Percentiles rank a stretch among this genome's conserved stretches.
phyloP scores from a whole-genome alignment of 164 flowering plant species.

The Vitis cinerea region DNA sequence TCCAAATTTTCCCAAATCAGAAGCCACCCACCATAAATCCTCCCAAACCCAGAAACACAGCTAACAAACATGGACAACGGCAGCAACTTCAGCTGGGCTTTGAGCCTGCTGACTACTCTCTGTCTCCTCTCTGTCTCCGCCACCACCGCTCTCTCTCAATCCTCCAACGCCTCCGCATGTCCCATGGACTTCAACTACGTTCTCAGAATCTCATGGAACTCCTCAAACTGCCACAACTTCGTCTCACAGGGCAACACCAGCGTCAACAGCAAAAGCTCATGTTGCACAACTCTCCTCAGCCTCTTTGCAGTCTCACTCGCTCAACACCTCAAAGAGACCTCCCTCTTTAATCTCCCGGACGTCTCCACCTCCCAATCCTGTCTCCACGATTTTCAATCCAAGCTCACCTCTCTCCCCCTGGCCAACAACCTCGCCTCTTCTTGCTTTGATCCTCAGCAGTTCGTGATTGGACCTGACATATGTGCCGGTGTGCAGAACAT shows the following conservation, averaged over 20 bases:
- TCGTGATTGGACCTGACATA: conserved; percentile 31
- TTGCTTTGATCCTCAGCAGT: conserved; percentile 47
- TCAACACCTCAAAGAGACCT: conserved; percentile 47
- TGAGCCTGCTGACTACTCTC: neutral
- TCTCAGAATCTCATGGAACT: conserved; percentile 46
- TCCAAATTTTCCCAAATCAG: too few species aligned
- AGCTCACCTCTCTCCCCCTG: conserved; percentile 41
- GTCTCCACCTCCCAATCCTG: conserved; percentile 42
- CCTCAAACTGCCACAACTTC: conserved; percentile 32
- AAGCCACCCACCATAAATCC: too few species aligned
- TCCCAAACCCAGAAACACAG: too few species aligned
- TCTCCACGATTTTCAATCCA: conserved; percentile 39
- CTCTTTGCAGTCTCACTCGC: conserved; percentile 49
- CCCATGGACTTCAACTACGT: conserved; percentile 56
- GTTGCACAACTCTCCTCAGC: conserved; percentile 54
- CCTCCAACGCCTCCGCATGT: conserved; percentile 25
- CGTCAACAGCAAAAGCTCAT: conserved; percentile 11
- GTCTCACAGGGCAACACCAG: conserved; percentile 4
- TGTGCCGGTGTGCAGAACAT: conserved; percentile 52
- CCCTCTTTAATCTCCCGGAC: conserved; percentile 44
- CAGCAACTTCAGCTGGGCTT: too few species aligned
- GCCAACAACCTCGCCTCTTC: conserved; percentile 30
- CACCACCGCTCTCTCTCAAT: neutral
- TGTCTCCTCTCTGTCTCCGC: conserved; percentile 4
- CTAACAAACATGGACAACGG: too few species aligned